Evolutionary conservation across 768 basidiomycete genomes (phyloP).

Genomic region (Boletus pseudo-olivaceus): DNA sequence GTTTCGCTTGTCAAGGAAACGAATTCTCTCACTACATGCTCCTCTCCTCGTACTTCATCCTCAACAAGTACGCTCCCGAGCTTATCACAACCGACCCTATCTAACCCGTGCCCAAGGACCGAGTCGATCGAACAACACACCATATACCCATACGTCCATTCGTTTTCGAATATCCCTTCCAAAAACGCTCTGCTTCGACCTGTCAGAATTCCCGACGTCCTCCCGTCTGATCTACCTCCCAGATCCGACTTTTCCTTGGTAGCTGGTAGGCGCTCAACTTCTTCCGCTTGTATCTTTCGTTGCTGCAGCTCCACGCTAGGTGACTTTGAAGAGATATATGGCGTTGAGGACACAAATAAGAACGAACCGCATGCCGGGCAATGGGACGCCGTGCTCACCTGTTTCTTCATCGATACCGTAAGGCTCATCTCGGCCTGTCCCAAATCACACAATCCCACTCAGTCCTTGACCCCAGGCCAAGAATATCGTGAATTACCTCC

Average conservation of each 20-base stretch:
- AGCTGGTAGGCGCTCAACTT: constrained; percentile 52
- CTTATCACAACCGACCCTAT: neutral
- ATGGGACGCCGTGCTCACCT: constrained; percentile 91
- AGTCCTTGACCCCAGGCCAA: constrained; percentile 57
- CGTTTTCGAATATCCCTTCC: constrained; percentile 78
- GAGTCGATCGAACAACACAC: constrained; percentile 63
- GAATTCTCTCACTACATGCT: constrained; percentile 98
- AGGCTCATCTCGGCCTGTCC: constrained; percentile 13
- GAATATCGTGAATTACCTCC: constrained; percentile 87
- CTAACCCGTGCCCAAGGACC: constrained; percentile 43
- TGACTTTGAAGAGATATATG: constrained; percentile 93
- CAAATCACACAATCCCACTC: neutral
- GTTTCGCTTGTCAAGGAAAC: constrained; percentile 89
- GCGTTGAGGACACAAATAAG: constrained; percentile 44
- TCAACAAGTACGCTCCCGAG: constrained; percentile 63
- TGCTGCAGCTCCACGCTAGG: constrained; percentile 39
- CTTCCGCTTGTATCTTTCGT: neutral
- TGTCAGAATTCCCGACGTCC: constrained; percentile 78
- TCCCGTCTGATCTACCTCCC: constrained; percentile 65
- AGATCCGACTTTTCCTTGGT: constrained; percentile 77
- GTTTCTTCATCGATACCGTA: constrained; percentile 97
- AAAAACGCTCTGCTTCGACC: constrained; percentile 59
- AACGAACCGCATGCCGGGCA: constrained; percentile 67
- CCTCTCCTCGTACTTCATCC: constrained; percentile 79
- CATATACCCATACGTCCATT: constrained; percentile 88